These are phyloP conservation scores for Candida silvatica DNA, from an alignment of 805 yeast species.

Conservation along the genomic window DNA sequence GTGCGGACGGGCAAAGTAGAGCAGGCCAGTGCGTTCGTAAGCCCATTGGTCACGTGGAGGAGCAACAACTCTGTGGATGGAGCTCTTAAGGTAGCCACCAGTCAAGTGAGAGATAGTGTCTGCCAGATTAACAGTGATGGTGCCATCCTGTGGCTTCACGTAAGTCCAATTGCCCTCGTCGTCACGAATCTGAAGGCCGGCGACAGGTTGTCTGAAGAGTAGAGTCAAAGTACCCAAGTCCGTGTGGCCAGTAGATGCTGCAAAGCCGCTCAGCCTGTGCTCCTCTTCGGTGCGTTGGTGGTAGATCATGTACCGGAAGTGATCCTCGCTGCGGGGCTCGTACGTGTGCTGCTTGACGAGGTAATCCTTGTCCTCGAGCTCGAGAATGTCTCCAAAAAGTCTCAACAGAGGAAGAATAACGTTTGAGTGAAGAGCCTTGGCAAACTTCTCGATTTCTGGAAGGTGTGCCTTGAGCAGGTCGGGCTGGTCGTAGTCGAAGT, in stretches of 20 bases:
- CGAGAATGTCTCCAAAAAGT: background rate
- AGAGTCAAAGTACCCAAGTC: background rate
- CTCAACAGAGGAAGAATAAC: background rate
- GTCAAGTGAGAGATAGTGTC: slow-evolving; percentile 28
- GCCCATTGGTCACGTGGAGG: slow-evolving; percentile 25
- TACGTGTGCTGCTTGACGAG: background rate
- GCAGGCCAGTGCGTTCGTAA: slow-evolving; percentile 25
- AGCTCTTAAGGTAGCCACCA: slow-evolving; percentile 28
- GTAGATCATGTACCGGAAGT: background rate
- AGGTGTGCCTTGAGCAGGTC: background rate
- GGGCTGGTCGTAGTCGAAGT: background rate
- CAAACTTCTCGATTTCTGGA: background rate
- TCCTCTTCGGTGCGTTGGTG: background rate
- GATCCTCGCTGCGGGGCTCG: background rate
- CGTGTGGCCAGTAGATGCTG: background rate
- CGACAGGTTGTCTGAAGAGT: background rate
- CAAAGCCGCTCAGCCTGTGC: background rate
- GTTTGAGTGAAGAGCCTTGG: background rate
- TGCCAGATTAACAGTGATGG: slow-evolving; percentile 29
- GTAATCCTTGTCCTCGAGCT: background rate
- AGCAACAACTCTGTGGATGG: slow-evolving; percentile 26
- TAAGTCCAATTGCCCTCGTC: slow-evolving; percentile 20
- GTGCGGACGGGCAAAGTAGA: slow-evolving; percentile 29
- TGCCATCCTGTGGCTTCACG: slow-evolving; percentile 24
- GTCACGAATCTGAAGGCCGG: background rate